phyloP scores from a whole-genome alignment of 352 stramenopile genomes.

The Blastocystis hominis region DNA sequence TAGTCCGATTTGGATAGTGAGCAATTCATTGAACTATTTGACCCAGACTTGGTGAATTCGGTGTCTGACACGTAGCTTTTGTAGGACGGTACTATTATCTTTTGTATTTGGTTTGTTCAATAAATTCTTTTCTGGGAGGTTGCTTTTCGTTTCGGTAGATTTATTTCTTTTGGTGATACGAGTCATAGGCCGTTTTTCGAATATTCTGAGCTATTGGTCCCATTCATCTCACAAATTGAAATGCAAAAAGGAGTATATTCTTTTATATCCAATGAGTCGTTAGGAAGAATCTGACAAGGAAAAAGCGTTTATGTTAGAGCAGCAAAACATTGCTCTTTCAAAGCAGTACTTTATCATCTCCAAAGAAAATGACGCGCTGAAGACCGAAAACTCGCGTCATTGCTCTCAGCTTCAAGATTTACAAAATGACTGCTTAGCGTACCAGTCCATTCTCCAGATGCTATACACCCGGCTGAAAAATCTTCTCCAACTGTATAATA shows the following conservation, averaged over 20 bases:
- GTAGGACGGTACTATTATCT: background rate
- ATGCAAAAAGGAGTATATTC: background rate
- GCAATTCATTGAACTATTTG: conserved; percentile 85
- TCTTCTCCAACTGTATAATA: background rate
- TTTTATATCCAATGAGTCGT: background rate
- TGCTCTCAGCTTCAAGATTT: background rate
- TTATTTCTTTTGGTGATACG: background rate
- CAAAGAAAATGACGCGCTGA: conserved; percentile 9
- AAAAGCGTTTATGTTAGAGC: conserved; percentile 46
- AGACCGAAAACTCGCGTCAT: background rate
- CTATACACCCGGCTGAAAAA: conserved; percentile 18
- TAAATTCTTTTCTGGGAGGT: background rate
- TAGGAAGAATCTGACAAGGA: conserved; percentile 42
- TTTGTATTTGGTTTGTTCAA: background rate
- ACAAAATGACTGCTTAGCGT: conserved; percentile 1
- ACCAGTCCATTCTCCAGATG: conserved; percentile 41
- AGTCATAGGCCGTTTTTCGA: background rate
- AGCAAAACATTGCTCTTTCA: conserved; percentile 41
- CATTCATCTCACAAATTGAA: background rate
- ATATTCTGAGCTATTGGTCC: background rate
- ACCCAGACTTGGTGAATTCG: conserved; percentile 79
- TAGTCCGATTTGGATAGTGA: conserved; percentile 72
- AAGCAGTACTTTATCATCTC: conserved; percentile 22
- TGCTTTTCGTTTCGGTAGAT: background rate
- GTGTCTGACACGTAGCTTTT: conserved; percentile 21